These are phyloP conservation scores for Penicillium sp. DNA, from an alignment of 2,329 filamentous ascomycete genomes.

Conservation along the genomic window DNA sequence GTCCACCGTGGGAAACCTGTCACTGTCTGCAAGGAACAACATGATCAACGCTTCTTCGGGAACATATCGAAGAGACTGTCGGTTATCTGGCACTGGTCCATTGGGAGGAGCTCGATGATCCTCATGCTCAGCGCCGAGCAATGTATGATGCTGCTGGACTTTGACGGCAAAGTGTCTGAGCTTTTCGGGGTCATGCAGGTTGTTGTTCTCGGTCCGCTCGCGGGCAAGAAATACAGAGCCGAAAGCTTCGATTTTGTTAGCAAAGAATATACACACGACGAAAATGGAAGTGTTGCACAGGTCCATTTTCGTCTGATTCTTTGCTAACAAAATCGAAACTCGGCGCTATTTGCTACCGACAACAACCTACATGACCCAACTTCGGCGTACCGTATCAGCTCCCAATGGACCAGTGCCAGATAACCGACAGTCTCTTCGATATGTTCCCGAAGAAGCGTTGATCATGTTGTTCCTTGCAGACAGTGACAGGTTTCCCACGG, in stretches of 20 bases:
- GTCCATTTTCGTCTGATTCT: too few species aligned
- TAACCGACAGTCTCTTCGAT: conserved; percentile 9
- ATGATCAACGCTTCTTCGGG: conserved; percentile 35
- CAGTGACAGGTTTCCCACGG: conserved; percentile 33
- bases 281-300: too few species aligned
- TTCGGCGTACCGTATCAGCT: too few species aligned
- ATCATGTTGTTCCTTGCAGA: conserved; percentile 29
- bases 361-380: too few species aligned
- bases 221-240: conserved; percentile 27
- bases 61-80: conserved; percentile 20
- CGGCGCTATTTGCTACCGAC: too few species aligned
- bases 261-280: neutral
- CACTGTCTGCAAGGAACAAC: conserved; percentile 28
- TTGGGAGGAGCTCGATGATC: neutral
- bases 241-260: conserved; percentile 21
- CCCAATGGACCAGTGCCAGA: conserved; percentile 16
- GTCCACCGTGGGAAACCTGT: conserved; percentile 35
- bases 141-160: conserved; percentile 20
- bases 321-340: too few species aligned
- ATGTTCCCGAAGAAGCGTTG: conserved; percentile 35
- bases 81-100: conserved; percentile 15
- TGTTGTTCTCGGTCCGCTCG: conserved; percentile 9
- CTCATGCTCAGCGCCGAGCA: conserved; percentile 1
- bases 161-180: conserved; percentile 30
- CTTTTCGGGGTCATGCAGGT: neutral